A percentile compares a stretch with the other conserved stretches of the same genome.
phyloP scores from a whole-genome alignment of 2,329 filamentous ascomycete species.

The Aspergillus candidus region DNA sequence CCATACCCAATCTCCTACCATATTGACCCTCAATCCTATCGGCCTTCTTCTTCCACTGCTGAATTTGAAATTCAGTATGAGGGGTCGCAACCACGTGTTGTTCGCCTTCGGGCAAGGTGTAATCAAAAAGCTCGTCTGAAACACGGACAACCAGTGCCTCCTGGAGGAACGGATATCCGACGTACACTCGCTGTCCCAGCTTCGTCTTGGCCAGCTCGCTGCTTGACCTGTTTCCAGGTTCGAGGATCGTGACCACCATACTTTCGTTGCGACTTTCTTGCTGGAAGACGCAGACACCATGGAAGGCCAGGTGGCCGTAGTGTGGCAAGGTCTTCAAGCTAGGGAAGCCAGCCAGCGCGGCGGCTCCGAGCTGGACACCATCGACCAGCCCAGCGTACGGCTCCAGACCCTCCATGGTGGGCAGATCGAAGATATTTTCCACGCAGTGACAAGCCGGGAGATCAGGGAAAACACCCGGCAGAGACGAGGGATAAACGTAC shows the following conservation, averaged over 20 bases:
- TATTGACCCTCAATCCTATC: slow-evolving; percentile 78
- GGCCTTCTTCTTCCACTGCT: slow-evolving; percentile 78
- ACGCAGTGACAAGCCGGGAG: slow-evolving; percentile 81
- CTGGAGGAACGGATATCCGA: slow-evolving; percentile 91
- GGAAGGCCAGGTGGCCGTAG: slow-evolving; percentile 72
- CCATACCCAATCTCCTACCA: slow-evolving; percentile 82
- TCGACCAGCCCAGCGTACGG: slow-evolving; percentile 77
- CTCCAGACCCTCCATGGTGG: slow-evolving; percentile 82
- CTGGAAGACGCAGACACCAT: slow-evolving; percentile 91
- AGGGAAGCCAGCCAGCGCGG: slow-evolving; percentile 89
- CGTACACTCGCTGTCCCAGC: slow-evolving; percentile 78
- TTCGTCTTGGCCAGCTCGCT: slow-evolving; percentile 68
- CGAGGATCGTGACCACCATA: slow-evolving; percentile 79
- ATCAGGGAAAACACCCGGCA: slow-evolving; percentile 86
- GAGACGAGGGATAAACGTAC: slow-evolving; percentile 79
- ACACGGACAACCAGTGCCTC: slow-evolving; percentile 86
- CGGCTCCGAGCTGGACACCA: slow-evolving; percentile 72
- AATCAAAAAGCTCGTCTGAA: slow-evolving; percentile 90
- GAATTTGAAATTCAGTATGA: slow-evolving; percentile 69
- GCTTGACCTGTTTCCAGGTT: slow-evolving; percentile 65
- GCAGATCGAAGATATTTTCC: slow-evolving; percentile 93
- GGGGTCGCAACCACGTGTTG: slow-evolving; percentile 61
- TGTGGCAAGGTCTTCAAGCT: slow-evolving; percentile 81
- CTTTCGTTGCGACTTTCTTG: slow-evolving; percentile 95
- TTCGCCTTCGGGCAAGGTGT: slow-evolving; percentile 62